These are phyloP conservation scores for Microthlaspi erraticum DNA, from an alignment of 345 rosid genomes.

Conservation along the genomic window DNA sequence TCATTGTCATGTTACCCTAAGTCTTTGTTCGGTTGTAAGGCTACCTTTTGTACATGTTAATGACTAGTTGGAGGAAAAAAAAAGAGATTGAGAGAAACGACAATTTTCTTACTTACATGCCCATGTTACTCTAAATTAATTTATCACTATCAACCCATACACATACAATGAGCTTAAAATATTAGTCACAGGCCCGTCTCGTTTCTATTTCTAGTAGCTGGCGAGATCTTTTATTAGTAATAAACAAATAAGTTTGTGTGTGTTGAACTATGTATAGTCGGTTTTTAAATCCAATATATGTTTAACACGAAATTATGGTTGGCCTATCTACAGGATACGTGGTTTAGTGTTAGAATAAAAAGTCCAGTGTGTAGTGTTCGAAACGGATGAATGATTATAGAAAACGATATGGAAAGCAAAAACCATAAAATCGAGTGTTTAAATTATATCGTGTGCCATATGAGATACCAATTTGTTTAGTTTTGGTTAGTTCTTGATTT, in stretches of 20 bases:
- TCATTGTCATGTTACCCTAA: constrained; percentile 21
- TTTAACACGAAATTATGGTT: not conserved
- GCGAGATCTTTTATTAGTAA: not conserved
- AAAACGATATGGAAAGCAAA: not conserved
- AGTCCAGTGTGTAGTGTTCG: not conserved
- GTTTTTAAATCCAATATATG: too few relatives aligned
- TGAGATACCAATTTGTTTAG: not conserved
- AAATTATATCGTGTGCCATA: not conserved
- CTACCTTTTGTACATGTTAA: not conserved
- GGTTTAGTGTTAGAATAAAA: constrained; percentile 3
- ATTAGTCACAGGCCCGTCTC: constrained; percentile 28
- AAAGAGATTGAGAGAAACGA: not conserved
- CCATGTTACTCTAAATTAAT: constrained; percentile 35
- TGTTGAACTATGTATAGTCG: too few relatives aligned
- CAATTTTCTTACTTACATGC: constrained; percentile 11
- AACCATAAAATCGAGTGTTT: not conserved
- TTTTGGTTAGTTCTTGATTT: not conserved
- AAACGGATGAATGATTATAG: too few relatives aligned
- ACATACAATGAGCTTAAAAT: not conserved
- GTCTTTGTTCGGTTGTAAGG: constrained; percentile 11
- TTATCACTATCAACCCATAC: not conserved
- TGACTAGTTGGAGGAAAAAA: constrained; percentile 1
- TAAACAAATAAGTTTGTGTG: not conserved
- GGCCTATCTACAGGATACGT: not conserved
- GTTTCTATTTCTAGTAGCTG: constrained; percentile 10